Percentiles rank a stretch among this genome's conserved stretches.
These are phyloP conservation scores for Yamadazyma scolyti DNA, from an alignment of 805 yeast genomes.

Conservation along the genomic window DNA sequence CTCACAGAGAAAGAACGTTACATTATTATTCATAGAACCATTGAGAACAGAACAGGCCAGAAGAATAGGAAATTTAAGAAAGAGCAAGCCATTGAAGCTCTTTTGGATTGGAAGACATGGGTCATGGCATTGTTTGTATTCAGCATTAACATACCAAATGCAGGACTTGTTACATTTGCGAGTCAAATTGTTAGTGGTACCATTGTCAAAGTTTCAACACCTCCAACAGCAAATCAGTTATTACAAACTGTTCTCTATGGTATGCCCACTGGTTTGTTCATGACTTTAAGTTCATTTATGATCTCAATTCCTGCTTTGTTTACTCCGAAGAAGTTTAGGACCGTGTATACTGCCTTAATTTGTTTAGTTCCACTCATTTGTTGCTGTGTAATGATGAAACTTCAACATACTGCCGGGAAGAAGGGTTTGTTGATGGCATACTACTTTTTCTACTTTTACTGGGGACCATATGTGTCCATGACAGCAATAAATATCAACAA, in stretches of 20 bases:
- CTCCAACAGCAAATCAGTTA: constrained; percentile 45
- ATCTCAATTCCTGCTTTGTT: constrained; percentile 28
- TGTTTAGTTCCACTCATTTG: constrained; percentile 28
- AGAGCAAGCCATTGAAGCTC: constrained; percentile 34
- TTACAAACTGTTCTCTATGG: constrained; percentile 46
- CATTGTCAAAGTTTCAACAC: no score
- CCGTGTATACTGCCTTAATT: constrained; percentile 22
- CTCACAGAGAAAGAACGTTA: constrained; percentile 29
- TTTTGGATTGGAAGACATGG: constrained; percentile 35
- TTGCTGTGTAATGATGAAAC: constrained; percentile 36
- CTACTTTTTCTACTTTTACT: constrained; percentile 51
- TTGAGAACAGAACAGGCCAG: constrained; percentile 36
- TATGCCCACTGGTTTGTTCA: constrained; percentile 55
- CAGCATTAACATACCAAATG: constrained; percentile 31
- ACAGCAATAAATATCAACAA: constrained; percentile 41
- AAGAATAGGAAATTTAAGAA: constrained; percentile 33
- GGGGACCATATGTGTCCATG: constrained; percentile 43
- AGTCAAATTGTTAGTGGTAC: constrained; percentile 48
- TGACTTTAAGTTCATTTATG: constrained; percentile 20
- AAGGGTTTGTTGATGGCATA: constrained; percentile 47
- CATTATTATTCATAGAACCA: constrained; percentile 30
- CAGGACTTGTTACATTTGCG: constrained; percentile 34
- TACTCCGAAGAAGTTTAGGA: constrained; percentile 9
- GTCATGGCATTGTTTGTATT: constrained; percentile 24
- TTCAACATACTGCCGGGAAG: constrained; percentile 30